Percentiles rank a stretch among this genome's conserved stretches.
phyloP scores from a whole-genome alignment of 345 rosid species.

The Reutealis trisperma region DNA sequence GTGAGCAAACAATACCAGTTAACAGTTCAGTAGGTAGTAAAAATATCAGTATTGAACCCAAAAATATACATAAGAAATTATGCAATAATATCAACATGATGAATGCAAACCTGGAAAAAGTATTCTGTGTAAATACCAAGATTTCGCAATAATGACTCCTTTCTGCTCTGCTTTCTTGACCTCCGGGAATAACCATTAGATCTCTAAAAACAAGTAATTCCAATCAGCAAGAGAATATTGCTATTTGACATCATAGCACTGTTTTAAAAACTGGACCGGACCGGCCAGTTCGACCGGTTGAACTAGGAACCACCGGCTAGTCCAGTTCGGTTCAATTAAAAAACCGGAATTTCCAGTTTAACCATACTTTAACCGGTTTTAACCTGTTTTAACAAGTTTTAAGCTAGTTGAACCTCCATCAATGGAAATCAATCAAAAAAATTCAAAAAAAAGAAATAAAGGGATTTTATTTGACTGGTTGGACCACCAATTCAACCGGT shows the following conservation, averaged over 20 bases:
- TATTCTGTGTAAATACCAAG: slow-evolving; percentile 47
- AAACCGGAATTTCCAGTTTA: too few species aligned
- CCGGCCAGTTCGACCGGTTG: too few species aligned
- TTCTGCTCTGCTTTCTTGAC: slow-evolving; percentile 46
- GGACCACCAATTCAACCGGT: too few species aligned
- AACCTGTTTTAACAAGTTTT: too few species aligned
- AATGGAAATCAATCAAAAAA: too few species aligned
- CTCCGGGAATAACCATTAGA: slow-evolving; percentile 41
- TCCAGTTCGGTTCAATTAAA: too few species aligned
- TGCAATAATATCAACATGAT: neutral
- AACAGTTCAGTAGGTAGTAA: neutral
- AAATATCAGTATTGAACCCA: neutral
- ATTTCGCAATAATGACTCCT: slow-evolving; percentile 51
- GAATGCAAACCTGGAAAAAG: slow-evolving; percentile 54
- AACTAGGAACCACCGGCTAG: too few species aligned
- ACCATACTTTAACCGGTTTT: too few species aligned
- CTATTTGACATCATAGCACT: slow-evolving; percentile 5
- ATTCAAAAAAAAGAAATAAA: too few species aligned
- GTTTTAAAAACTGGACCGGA: too few species aligned
- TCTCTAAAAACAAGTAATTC: slow-evolving; percentile 32
- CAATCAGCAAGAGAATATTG: slow-evolving; percentile 13
- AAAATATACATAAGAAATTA: neutral
- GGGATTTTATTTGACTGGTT: too few species aligned
- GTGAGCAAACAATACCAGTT: neutral
- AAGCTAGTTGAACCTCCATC: too few species aligned